phyloP scores from a whole-genome alignment of 2,329 filamentous ascomycete genomes.

The Ophiosphaerella korrae region DNA sequence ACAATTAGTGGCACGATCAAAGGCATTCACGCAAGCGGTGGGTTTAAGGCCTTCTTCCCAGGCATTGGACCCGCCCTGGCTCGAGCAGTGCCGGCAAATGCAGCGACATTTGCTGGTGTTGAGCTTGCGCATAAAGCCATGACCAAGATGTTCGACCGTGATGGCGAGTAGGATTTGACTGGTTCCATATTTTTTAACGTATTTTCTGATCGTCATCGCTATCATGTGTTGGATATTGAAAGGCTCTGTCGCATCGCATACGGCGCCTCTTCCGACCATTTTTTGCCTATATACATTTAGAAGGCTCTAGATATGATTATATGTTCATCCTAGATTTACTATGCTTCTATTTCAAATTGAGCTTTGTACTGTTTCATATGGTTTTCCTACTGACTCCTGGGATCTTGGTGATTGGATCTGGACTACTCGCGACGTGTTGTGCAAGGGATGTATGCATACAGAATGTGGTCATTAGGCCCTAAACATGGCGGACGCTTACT shows the following conservation, averaged over 20 bases:
- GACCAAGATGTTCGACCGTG: slow-evolving; percentile 70
- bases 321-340: slow-evolving; percentile 1
- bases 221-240: slow-evolving; percentile 10
- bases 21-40: slow-evolving; percentile 82
- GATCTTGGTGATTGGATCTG: not conserved
- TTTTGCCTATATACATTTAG: slow-evolving; percentile 7
- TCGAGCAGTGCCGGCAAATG: slow-evolving; percentile 93
- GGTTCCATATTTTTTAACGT: not conserved
- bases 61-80: slow-evolving; percentile 92
- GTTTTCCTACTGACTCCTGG: slow-evolving; percentile 3
- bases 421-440: not conserved
- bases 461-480: slow-evolving; percentile 21
- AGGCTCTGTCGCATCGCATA: slow-evolving; percentile 27
- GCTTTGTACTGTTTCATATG: not conserved
- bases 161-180: slow-evolving; percentile 29
- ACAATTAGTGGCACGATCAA: slow-evolving; percentile 79
- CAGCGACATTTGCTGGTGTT: slow-evolving; percentile 88
- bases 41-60: slow-evolving; percentile 92
- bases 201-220: slow-evolving; percentile 11
- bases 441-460: slow-evolving; percentile 21
- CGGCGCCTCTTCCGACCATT: slow-evolving; percentile 20
- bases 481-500: slow-evolving; percentile 12
- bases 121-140: slow-evolving; percentile 84
- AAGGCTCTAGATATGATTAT: slow-evolving; percentile 17
- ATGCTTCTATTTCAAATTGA: slow-evolving; percentile 1